Conservation (phyloP, 371 early-diverging fungal genomes). For the Coemansia sp. region DNA sequence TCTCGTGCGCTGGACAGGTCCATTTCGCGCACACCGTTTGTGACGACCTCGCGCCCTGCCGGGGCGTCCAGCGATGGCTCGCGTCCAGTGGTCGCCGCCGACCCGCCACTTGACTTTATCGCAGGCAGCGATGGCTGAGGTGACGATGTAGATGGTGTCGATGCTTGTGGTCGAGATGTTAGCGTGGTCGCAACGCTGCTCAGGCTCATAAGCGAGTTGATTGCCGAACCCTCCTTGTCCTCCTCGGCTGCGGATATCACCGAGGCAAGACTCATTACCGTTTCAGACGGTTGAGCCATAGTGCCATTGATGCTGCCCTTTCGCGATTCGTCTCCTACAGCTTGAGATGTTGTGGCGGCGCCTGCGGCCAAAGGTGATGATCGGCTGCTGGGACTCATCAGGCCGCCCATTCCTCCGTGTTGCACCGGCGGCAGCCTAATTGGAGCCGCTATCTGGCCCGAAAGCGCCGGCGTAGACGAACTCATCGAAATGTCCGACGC, state of each 20-base stretch:
- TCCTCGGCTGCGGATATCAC: conserved; percentile 29
- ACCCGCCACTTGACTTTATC: conserved; percentile 17
- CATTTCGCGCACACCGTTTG: conserved; percentile 30
- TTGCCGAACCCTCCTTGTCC: conserved; percentile 47
- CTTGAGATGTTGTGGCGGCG: background rate
- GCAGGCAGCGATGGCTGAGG: conserved; percentile 20
- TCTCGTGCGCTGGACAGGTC: conserved; percentile 21
- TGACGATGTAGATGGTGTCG: conserved; percentile 8
- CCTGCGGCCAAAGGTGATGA: conserved; percentile 9
- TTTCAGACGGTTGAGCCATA: background rate
- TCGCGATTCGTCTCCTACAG: conserved; percentile 3
- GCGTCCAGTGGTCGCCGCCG: conserved; percentile 2
- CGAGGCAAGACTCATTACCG: conserved; percentile 19
- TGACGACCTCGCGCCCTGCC: conserved; percentile 15
- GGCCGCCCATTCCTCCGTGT: conserved; percentile 18
- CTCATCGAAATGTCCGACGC: background rate
- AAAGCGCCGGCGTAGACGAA: conserved; percentile 18
- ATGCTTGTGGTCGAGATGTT: conserved; percentile 35
- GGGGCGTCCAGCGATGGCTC: conserved; percentile 10
- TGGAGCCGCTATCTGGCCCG: conserved; percentile 44
- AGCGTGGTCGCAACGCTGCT: conserved; percentile 44
- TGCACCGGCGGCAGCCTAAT: conserved; percentile 47
- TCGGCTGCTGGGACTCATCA: conserved; percentile 15
- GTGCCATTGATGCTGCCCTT: conserved; percentile 6
- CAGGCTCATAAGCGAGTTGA: conserved; percentile 49